Evolutionary conservation across 2,329 filamentous ascomycete species (phyloP).

Genomic region (Drechslerella coelobrocha): DNA sequence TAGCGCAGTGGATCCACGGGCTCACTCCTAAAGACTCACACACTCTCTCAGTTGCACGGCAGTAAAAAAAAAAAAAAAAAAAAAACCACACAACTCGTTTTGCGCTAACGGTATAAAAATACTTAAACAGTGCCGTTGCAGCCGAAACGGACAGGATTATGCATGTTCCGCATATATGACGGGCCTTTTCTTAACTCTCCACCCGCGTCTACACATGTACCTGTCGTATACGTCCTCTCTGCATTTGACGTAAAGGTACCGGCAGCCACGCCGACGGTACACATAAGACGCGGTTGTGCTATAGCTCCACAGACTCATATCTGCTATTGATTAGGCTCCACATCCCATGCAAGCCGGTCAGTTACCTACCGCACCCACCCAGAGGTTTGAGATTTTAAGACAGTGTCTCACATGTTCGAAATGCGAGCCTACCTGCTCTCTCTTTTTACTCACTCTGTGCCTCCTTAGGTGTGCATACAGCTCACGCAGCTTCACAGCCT

Average conservation of each 20-base stretch:
- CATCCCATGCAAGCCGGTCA: too few relatives aligned
- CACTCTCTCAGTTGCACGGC: neutral
- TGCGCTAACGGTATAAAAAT: neutral
- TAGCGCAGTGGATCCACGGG: neutral
- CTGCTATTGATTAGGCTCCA: neutral
- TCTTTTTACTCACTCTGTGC: neutral
- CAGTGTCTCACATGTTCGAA: neutral
- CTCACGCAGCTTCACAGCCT: too few relatives aligned
- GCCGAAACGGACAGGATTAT: neutral
- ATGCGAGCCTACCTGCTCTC: neutral
- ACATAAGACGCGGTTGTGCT: neutral
- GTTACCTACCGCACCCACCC: too few relatives aligned
- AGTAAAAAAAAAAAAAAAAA: too few relatives aligned
- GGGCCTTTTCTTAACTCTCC: neutral
- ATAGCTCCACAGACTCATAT: neutral
- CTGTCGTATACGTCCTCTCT: too few relatives aligned
- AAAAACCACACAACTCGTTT: too few relatives aligned
- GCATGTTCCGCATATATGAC: neutral
- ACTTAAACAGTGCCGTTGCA: neutral
- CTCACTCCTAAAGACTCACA: neutral
- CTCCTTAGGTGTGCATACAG: neutral
- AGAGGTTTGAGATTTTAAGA: neutral
- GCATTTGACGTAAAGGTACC: neutral
- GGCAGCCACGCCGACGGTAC: neutral
- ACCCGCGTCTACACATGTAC: neutral